These are phyloP conservation scores for Geotrichum fermentans DNA, from an alignment of 1,139 yeast genomes.

Conservation along the genomic window DNA sequence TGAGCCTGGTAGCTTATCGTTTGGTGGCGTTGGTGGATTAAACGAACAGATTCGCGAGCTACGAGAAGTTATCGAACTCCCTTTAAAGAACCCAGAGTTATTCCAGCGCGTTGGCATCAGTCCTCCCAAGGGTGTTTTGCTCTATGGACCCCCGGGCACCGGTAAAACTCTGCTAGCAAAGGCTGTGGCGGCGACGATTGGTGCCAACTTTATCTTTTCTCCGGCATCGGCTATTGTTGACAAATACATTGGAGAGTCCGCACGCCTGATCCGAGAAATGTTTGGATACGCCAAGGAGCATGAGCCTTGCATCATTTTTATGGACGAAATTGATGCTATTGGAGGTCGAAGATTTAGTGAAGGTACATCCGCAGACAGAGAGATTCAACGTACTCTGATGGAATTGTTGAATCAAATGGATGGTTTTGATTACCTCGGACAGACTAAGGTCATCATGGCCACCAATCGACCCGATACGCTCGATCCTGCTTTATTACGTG, in stretches of 20 bases:
- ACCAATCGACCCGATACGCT: slow-evolving; percentile 97
- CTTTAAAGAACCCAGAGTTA: slow-evolving; percentile 93
- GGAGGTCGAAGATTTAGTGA: slow-evolving; percentile 98
- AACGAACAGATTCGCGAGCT: slow-evolving; percentile 93
- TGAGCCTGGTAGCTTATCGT: slow-evolving; percentile 93
- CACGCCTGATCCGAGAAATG: slow-evolving; percentile 96
- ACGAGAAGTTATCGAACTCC: slow-evolving; percentile 95
- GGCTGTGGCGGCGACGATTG: slow-evolving; percentile 98
- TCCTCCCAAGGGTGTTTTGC: slow-evolving; percentile 95
- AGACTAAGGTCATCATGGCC: slow-evolving; percentile 98
- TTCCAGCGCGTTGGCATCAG: slow-evolving; percentile 94
- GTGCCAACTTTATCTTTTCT: slow-evolving; percentile 94
- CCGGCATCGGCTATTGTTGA: slow-evolving; percentile 99
- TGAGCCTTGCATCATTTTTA: slow-evolving; percentile 96
- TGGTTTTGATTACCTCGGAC: slow-evolving; percentile 95
- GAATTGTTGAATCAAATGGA: slow-evolving; percentile 98
- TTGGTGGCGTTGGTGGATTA: slow-evolving; percentile 95
- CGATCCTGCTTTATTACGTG: slow-evolving; percentile 97
- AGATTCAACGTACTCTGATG: slow-evolving; percentile 97
- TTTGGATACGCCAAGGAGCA: slow-evolving; percentile 97
- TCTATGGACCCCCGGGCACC: slow-evolving; percentile 99
- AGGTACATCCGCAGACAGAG: slow-evolving; percentile 98
- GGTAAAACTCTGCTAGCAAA: slow-evolving; percentile 95
- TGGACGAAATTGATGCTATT: slow-evolving; percentile 99
- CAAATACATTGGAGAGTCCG: slow-evolving; percentile 97